Conservation (phyloP, 202 grass and related monocot genomes). For the Setaria viridis region DNA sequence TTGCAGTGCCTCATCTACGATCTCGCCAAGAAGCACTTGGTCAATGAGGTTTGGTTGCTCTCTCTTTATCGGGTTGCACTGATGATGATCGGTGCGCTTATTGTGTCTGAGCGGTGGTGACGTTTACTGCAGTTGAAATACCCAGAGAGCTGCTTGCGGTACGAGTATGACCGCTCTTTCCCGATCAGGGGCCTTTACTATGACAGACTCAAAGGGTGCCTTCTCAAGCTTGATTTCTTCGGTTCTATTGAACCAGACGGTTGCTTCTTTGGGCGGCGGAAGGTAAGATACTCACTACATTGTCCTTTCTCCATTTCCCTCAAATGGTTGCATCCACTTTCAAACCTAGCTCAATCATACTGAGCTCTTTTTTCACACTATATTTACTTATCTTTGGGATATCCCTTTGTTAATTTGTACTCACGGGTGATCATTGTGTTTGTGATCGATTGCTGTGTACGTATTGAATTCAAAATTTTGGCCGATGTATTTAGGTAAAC, state of each 20-base stretch:
- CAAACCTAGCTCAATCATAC: neutral
- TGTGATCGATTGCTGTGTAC: conserved; percentile 8
- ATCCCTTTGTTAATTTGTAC: conserved; percentile 4
- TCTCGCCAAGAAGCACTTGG: conserved; percentile 91
- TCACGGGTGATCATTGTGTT: neutral
- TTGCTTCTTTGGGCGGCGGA: conserved; percentile 86
- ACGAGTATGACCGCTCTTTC: conserved; percentile 83
- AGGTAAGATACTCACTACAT: conserved; percentile 48
- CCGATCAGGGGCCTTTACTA: conserved; percentile 97
- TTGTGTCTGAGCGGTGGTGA: conserved; percentile 32
- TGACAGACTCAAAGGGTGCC: conserved; percentile 86
- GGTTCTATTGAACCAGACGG: conserved; percentile 92
- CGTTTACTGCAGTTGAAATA: conserved; percentile 74
- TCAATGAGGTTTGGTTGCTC: conserved; percentile 68
- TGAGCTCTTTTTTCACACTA: neutral
- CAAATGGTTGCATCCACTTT: neutral
- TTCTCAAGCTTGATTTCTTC: conserved; percentile 97
- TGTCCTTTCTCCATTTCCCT: neutral
- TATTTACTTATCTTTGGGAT: neutral
- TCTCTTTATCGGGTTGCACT: neutral
- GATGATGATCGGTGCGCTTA: neutral
- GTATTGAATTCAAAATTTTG: conserved; percentile 2
- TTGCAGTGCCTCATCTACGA: conserved; percentile 88
- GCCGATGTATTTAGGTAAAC: neutral
- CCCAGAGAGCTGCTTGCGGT: conserved; percentile 90